These are phyloP conservation scores for Uncinocarpus reesii DNA, from an alignment of 2,329 filamentous ascomycete genomes.

Conservation along the genomic window DNA sequence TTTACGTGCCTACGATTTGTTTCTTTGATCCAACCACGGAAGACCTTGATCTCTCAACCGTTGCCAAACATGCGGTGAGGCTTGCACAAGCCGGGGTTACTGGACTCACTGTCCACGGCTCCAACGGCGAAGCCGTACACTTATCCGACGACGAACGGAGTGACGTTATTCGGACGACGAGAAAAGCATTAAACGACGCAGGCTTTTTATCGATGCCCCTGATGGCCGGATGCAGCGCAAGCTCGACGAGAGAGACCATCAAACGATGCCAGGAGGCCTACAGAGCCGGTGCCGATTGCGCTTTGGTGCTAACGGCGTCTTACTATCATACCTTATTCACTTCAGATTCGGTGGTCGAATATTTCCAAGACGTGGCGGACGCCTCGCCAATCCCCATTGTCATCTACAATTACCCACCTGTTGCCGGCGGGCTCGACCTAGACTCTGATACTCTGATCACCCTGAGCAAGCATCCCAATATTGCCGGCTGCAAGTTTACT, in stretches of 20 bases:
- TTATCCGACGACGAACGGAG: conserved; percentile 67
- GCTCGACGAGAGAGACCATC: conserved; percentile 71
- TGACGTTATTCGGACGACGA: conserved; percentile 63
- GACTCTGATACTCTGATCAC: conserved; percentile 77
- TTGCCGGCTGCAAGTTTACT: conserved; percentile 83
- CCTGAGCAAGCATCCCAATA: conserved; percentile 69
- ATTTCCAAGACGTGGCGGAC: conserved; percentile 66
- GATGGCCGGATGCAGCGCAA: conserved; percentile 71
- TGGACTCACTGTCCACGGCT: conserved; percentile 77
- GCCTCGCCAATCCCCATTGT: conserved; percentile 65
- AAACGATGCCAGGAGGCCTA: conserved; percentile 58
- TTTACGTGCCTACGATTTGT: conserved; percentile 49
- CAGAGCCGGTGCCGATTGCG: conserved; percentile 66
- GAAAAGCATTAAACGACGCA: conserved; percentile 70
- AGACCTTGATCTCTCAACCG: conserved; percentile 67
- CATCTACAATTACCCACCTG: conserved; percentile 85
- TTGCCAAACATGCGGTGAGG: conserved; percentile 70
- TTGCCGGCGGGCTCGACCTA: conserved; percentile 78
- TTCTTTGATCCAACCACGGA: conserved; percentile 79
- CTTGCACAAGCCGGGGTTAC: conserved; percentile 67
- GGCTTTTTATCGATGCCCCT: conserved; percentile 68
- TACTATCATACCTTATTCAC: conserved; percentile 74
- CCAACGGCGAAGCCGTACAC: conserved; percentile 82
- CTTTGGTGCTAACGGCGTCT: conserved; percentile 66
- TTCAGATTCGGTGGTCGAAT: conserved; percentile 61